Percentiles rank a stretch among this genome's conserved stretches.
Evolutionary conservation across 2,329 filamentous ascomycete genomes (phyloP).

Genomic region (Fusarium anthophilum): DNA sequence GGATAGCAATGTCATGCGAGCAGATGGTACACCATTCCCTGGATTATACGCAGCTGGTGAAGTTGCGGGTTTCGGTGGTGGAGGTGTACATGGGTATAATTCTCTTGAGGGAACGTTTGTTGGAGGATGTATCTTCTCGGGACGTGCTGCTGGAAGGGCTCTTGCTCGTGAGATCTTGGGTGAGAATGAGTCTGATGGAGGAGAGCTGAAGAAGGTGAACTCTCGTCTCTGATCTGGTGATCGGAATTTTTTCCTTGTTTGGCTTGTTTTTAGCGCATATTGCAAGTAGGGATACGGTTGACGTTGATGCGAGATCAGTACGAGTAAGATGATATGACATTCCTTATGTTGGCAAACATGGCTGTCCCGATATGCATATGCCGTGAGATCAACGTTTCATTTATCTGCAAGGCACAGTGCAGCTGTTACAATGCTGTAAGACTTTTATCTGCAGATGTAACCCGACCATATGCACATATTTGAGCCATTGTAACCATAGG

Average conservation of each 20-base stretch:
- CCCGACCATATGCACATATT: rapidly evolving
- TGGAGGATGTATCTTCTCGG: conserved; percentile 71
- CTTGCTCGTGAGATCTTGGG: conserved; percentile 58
- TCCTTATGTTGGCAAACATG: background rate
- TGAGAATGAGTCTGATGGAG: background rate
- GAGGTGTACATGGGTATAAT: conserved; percentile 70
- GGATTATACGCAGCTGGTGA: conserved; percentile 70
- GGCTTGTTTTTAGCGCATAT: background rate
- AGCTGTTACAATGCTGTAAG: background rate
- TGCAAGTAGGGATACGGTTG: background rate
- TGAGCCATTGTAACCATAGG: no score
- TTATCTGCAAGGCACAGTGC: no score
- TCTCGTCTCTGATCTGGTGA: conserved; percentile 1
- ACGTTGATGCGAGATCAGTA: background rate
- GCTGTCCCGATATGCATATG: background rate
- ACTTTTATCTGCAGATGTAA: background rate
- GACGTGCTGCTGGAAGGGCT: conserved; percentile 63
- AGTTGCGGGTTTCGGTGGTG: conserved; percentile 68
- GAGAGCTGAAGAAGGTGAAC: background rate
- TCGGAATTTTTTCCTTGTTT: background rate
- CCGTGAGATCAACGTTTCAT: background rate
- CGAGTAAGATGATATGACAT: background rate
- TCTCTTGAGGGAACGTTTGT: conserved; percentile 71
- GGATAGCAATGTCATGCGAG: conserved; percentile 62
- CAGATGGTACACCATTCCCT: conserved; percentile 58